Percentiles rank a stretch among this genome's conserved stretches.
Evolutionary conservation across 306 rosid genomes (phyloP).

Genomic region (Vigna hirtella): DNA sequence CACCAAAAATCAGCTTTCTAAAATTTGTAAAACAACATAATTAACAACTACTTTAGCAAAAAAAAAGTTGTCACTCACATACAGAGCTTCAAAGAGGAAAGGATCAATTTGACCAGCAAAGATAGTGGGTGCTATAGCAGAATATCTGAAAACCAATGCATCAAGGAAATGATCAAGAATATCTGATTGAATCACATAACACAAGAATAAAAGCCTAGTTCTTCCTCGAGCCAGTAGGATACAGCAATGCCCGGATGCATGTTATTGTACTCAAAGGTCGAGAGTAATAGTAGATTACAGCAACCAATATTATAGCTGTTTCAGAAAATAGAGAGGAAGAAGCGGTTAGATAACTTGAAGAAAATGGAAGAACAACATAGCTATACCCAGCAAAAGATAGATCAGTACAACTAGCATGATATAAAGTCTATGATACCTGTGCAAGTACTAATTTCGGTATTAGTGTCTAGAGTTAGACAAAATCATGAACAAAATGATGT

Average conservation of each 20-base stretch:
- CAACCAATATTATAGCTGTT: slow-evolving; percentile 82
- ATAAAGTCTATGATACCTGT: slow-evolving; percentile 4
- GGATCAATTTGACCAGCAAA: slow-evolving; percentile 90
- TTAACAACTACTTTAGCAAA: too few species aligned
- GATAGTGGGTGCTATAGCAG: slow-evolving; percentile 90
- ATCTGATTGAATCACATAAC: slow-evolving; percentile 37
- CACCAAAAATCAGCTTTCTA: too few species aligned
- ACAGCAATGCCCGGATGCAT: slow-evolving; percentile 86
- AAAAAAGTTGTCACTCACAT: slow-evolving; percentile 67
- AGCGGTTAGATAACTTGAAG: slow-evolving; percentile 47
- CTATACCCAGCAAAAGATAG: slow-evolving; percentile 25
- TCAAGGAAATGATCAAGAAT: slow-evolving; percentile 62
- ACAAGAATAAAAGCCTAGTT: slow-evolving; percentile 35
- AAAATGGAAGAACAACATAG: slow-evolving; percentile 27
- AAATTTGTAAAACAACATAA: too few species aligned
- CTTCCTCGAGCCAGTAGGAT: slow-evolving; percentile 61
- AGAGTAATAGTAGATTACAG: slow-evolving; percentile 89
- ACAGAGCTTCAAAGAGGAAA: slow-evolving; percentile 89
- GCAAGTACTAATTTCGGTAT: slow-evolving; percentile 28
- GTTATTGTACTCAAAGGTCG: slow-evolving; percentile 72
- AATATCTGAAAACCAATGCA: slow-evolving; percentile 71
- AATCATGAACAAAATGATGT: background rate
- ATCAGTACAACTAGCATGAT: slow-evolving; percentile 29
- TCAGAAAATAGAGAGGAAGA: slow-evolving; percentile 45
- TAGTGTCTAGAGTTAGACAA: slow-evolving; percentile 18